These are phyloP conservation scores for Phytophthora multivora DNA, from an alignment of 352 stramenopile genomes.

Conservation along the genomic window DNA sequence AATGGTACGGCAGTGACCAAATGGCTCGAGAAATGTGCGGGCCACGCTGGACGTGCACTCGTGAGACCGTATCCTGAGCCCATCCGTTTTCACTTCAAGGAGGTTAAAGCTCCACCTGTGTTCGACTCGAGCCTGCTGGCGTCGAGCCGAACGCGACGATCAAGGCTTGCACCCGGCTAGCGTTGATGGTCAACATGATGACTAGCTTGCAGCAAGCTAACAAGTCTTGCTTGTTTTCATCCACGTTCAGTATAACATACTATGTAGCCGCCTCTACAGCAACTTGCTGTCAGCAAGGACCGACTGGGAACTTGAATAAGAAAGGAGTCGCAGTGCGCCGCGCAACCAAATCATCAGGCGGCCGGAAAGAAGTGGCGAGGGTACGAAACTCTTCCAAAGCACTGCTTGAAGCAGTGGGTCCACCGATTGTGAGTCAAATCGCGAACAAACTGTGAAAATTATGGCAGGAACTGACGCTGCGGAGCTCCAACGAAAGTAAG, in stretches of 20 bases:
- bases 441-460: too few relatives aligned
- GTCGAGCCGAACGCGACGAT: too few relatives aligned
- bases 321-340: slow-evolving; percentile 13
- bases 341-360: slow-evolving; percentile 8
- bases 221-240: neutral
- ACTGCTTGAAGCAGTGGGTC: slow-evolving; percentile 2
- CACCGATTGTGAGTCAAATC: slow-evolving; percentile 18
- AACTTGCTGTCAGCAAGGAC: too few relatives aligned
- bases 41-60: slow-evolving; percentile 2
- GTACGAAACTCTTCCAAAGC: slow-evolving; percentile 8
- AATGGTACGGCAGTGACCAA: neutral
- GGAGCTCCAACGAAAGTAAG: too few relatives aligned
- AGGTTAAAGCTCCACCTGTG: neutral
- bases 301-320: slow-evolving; percentile 10
- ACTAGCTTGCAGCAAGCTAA: neutral
- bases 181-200: neutral
- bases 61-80: slow-evolving; percentile 8
- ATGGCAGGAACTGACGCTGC: too few relatives aligned
- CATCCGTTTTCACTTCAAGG: slow-evolving; percentile 10
- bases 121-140: too few relatives aligned
- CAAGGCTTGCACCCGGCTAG: neutral
- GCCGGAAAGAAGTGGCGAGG: slow-evolving; percentile 15
- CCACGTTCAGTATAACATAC: too few relatives aligned
- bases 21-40: slow-evolving; percentile 16
- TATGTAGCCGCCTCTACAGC: neutral